Conservation (phyloP, 352 stramenopile species). For the Phytophthora sojae region DNA sequence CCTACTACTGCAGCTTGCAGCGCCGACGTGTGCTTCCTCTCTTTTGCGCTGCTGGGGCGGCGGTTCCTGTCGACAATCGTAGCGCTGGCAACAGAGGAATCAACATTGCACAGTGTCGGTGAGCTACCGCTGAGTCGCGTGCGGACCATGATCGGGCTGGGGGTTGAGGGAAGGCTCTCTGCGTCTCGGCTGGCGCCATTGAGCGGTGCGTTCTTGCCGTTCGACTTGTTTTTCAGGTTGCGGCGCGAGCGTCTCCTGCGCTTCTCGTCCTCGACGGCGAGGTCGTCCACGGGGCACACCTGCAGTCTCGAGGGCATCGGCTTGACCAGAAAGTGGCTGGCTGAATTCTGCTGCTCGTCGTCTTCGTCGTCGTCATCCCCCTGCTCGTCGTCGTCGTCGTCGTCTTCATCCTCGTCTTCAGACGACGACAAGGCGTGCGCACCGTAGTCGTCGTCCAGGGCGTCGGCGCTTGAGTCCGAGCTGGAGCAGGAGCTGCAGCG, state of each 20-base stretch:
- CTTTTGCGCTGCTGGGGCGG: conserved; percentile 19
- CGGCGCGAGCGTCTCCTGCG: conserved; percentile 58
- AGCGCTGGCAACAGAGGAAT: conserved; percentile 9
- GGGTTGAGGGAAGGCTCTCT: conserved; percentile 62
- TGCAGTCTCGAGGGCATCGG: conserved; percentile 73
- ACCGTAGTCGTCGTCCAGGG: conserved; percentile 49
- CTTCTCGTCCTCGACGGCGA: conserved; percentile 83
- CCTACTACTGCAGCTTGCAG: conserved; percentile 18
- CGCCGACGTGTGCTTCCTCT: conserved; percentile 25
- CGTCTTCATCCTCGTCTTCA: conserved; percentile 46
- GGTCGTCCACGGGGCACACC: conserved; percentile 79
- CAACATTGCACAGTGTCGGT: conserved; percentile 16
- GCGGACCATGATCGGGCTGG: conserved; percentile 44
- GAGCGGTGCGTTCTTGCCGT: conserved; percentile 48
- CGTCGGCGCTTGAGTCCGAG: conserved; percentile 39
- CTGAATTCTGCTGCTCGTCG: conserved; percentile 28
- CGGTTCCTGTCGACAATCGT: conserved; percentile 17
- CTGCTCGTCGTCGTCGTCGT: conserved; percentile 34
- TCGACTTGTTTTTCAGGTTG: conserved; percentile 48
- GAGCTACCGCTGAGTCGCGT: conserved; percentile 33
- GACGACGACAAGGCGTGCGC: conserved; percentile 44
- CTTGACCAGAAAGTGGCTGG: conserved; percentile 62
- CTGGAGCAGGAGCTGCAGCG: conserved; percentile 45
- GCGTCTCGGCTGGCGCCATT: conserved; percentile 60
- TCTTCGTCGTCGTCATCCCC: conserved; percentile 18